Evolutionary conservation across 1,284 basidiomycete genomes (phyloP), one percentile per base, ranked within the genome.

Genomic region (Puccinia sorghi): DNA sequence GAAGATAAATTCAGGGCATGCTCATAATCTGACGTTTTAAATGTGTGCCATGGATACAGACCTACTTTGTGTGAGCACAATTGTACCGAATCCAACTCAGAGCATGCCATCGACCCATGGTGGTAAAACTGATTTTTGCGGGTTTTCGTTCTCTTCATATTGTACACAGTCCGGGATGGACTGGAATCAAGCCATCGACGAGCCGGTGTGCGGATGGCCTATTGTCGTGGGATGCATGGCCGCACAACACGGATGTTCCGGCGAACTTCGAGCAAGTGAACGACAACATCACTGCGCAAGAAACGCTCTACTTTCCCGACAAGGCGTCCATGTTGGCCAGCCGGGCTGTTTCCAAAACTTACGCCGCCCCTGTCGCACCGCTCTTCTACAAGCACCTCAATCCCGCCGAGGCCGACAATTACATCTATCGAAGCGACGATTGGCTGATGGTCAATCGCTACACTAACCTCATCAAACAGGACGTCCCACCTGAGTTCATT

Each of bases 381-480:
- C 56, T 77, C 6, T 77, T 77, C 41, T 77, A 43, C 32, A 77
- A 77, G 39, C 74, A 77, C 27, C 39, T 77, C 12, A 54, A 43
- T 27, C 48, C 43, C n/a, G 13, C 48, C 8, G 12, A 48, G 41
- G 11, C 37, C 25, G 74, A 59, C 32, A 77, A 77, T 59, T 70
- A 57, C 12, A 39, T 77, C 8, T 59, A 70, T 37, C 50, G 64
- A 22, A 77, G 74, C 67, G 66, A 77, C 59, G 74, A 77, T 48
- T 77, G 74, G 74, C 59, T 77, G 74, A 70, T 77, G 74, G 37
- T 77, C 27, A 77, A 77, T 69, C 63, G 74, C 8, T 77, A 77
- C 64, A 77, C 74, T 1, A 77, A 77, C 20, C 25, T 77, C 13
- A 77, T 77, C 22, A 67, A 77, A 61, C 74, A 70, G 57, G 37